Conservation (phyloP, 2,329 filamentous ascomycete genomes). For the Xylaria sp. region DNA sequence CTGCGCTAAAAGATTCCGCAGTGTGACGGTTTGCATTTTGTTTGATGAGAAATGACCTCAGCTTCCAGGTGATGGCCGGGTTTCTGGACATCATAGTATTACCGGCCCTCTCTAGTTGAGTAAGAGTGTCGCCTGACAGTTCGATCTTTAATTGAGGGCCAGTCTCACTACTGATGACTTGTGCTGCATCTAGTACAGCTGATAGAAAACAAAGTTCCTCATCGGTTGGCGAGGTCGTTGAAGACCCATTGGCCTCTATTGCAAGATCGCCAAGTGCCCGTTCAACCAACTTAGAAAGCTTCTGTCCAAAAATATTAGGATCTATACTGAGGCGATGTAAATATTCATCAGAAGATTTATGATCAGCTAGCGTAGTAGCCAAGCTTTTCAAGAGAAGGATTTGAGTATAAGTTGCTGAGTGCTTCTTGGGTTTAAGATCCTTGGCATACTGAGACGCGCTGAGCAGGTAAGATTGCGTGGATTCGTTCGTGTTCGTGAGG, state of each 20-base stretch:
- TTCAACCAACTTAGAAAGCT: slow-evolving; percentile 34
- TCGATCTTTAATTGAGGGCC: slow-evolving; percentile 26
- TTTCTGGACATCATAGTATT: slow-evolving; percentile 27
- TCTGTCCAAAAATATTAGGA: slow-evolving; percentile 26
- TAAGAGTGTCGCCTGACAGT: slow-evolving; percentile 30
- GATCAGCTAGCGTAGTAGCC: slow-evolving; percentile 28
- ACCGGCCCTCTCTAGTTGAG: slow-evolving; percentile 33
- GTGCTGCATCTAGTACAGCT: slow-evolving; percentile 33
- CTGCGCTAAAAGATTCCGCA: slow-evolving; percentile 22
- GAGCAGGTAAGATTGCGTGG: slow-evolving; percentile 34
- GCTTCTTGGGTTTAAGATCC: slow-evolving; percentile 22
- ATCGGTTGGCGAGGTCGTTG: slow-evolving; percentile 21
- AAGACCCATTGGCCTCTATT: slow-evolving; percentile 23
- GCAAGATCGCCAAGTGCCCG: slow-evolving; percentile 32
- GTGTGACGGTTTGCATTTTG: slow-evolving; percentile 34
- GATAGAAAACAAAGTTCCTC: slow-evolving; percentile 28
- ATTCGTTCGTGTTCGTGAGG: slow-evolving; percentile 31
- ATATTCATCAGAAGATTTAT: slow-evolving; percentile 19
- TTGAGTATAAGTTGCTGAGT: slow-evolving; percentile 18
- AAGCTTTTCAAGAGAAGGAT: slow-evolving; percentile 38
- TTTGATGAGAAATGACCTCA: slow-evolving; percentile 38
- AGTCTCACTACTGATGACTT: slow-evolving; percentile 23
- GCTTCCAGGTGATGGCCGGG: slow-evolving; percentile 37
- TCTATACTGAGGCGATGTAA: slow-evolving; percentile 22
- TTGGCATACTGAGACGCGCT: slow-evolving; percentile 34